Evolutionary conservation across 352 stramenopile species (phyloP), one percentile per base, ranked within the genome.

Genomic region (Pythium biforme): DNA sequence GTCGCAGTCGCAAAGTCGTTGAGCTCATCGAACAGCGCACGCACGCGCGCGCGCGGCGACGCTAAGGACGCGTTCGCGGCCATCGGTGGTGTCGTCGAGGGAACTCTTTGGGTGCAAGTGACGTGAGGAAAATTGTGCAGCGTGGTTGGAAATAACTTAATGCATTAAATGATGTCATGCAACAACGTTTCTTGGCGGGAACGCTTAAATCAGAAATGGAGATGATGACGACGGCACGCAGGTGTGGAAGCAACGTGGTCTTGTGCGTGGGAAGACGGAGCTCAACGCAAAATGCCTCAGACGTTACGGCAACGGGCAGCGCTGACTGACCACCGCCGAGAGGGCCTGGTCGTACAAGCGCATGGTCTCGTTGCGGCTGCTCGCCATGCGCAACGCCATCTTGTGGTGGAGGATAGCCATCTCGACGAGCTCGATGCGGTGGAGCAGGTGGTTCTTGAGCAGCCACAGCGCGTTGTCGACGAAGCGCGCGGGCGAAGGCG

Each of bases 1-100:
- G 62, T 33, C 1, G 79, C 79, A 8, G 76, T 74, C 33, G 84
- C 29, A 62, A 91, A 93, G 55, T 80, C 74, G 27, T 78, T 89
- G 27, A 93, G 72, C 63, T 81, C 66, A 6, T 70, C 64, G 39
- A 93, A 65, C 41, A 90, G 64, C 64, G 55, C 26, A 19, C 69
- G 68, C 19, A 71, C 79, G 37, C 54, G 54, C 39, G 55, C 23
- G n/a, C 37, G 47, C 29, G 55, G 47, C 31, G 62, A 23, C 14
- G 12, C 23, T 26, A 37, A 40, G 37, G 37, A 20, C 37, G 37
- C n/a, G n/a, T n/a, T 43, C 37, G 37, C 17, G 37, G 37, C 14
- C 6, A 11, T 43, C 37, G n/a, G n/a, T n/a, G n/a, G n/a, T n/a
- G n/a, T n/a, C n/a, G n/a, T n/a, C n/a, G n/a, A n/a, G n/a, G n/a